Conservation (phyloP, 2,329 filamentous ascomycete genomes). For the Colletotrichum destructivum region DNA sequence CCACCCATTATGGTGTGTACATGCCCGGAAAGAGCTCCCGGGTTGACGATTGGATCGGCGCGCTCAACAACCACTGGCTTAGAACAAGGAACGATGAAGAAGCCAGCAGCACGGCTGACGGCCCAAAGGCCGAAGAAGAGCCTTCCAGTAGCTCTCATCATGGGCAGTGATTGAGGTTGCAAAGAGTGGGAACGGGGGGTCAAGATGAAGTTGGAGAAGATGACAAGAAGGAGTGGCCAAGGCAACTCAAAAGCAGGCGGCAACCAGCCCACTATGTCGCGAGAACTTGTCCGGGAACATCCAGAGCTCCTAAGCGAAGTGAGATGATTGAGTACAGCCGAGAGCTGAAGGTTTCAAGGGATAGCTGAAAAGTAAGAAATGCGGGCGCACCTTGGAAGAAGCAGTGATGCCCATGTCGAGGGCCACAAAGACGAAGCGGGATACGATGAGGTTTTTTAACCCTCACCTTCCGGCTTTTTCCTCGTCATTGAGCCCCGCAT, state of each 20-base stretch:
- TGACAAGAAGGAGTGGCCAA: not conserved
- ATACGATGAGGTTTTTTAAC: slow-evolving; percentile 25
- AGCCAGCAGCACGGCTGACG: slow-evolving; percentile 24
- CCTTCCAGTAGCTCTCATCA: slow-evolving; percentile 16
- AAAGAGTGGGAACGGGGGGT: not conserved
- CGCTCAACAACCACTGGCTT: slow-evolving; percentile 55
- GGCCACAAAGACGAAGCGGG: slow-evolving; percentile 3
- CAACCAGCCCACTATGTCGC: not conserved
- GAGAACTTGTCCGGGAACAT: not conserved
- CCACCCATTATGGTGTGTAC: slow-evolving; percentile 75
- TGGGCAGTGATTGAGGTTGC: not conserved
- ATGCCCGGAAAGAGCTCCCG: slow-evolving; percentile 68
- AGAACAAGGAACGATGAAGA: slow-evolving; percentile 42
- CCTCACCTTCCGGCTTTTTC: not conserved
- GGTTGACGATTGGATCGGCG: slow-evolving; percentile 72
- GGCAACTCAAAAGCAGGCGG: not conserved
- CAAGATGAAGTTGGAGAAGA: not conserved
- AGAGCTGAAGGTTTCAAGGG: not conserved
- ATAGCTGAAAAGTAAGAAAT: not conserved
- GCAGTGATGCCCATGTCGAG: not conserved
- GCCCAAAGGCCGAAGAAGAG: slow-evolving; percentile 19
- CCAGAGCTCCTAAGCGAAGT: not conserved
- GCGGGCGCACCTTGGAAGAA: not conserved
- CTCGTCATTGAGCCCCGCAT: not conserved
- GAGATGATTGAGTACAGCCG: not conserved